Base-by-base conservation (phyloP, 345 rosid species). In the Trapa incisa region DNA sequence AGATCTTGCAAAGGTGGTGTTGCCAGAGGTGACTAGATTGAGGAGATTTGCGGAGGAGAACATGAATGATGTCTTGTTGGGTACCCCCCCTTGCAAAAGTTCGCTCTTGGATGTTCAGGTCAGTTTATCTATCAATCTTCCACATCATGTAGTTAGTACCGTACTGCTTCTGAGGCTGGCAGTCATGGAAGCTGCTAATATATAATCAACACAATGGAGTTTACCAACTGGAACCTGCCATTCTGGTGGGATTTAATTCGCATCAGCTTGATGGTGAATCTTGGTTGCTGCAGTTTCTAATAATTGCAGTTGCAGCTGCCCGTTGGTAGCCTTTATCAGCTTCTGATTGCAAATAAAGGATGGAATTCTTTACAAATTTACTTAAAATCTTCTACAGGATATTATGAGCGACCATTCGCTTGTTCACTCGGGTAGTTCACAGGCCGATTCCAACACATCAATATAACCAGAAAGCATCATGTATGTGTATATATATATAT, bases 1-100 rank as follows among this genome's bases (percentile, higher is more conserved):
- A 33, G 98, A 90, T 76, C 97, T 93, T 3, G 84, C 82, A 29
- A 87, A 76, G 47, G 84, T 69, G 45, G 84, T 90, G 48, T 76
- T 93, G 77, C 87, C 89, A 17, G 86, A 83, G 78, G 84, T 93
- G 36, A 58, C 63, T 15, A 80, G 74, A 69, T 67, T 93, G 76
- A 84, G 92, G 74, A 82, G 84, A 38, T 68, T 80, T 5, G 92
- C 88, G 6, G 88, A 87, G 65, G 85, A 80, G 33, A 80, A 68
- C 65, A 72, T 75, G 82, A 67, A 67, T 22, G 66, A 74, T 69
- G 37, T 74, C 75, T 64, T 74, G 66, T 71, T 68, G 16, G 72
- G 72, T 35, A 66, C 73, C 36, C 74, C 82, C 50, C 80, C 84
- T 22, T 65, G 17, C 62, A 76, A 71, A 47, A 79, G 78, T 73